These are phyloP conservation scores for Pichia kluyveri DNA, from an alignment of 805 yeast genomes.

Conservation along the genomic window DNA sequence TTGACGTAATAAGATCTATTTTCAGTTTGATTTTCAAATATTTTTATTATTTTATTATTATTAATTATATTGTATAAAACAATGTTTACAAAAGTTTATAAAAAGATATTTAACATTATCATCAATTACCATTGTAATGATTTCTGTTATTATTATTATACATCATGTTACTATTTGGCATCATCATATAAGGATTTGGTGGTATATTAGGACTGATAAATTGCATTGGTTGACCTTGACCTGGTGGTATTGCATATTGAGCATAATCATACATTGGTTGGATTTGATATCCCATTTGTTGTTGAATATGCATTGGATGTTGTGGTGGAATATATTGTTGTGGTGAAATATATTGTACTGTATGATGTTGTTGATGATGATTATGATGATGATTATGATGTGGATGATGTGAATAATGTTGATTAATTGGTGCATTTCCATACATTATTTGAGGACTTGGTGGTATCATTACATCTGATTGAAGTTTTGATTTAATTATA, in stretches of 20 bases:
- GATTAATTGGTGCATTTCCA: background rate
- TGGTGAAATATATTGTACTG: background rate
- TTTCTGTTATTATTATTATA: background rate
- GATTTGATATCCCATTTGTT: slow-evolving; percentile 25
- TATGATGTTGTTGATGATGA: background rate
- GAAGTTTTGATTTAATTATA: background rate
- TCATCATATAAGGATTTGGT: background rate
- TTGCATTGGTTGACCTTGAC: too few species aligned
- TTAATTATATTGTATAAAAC: background rate
- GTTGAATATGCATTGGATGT: background rate
- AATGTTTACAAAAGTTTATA: background rate
- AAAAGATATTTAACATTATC: background rate
- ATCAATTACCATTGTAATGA: background rate
- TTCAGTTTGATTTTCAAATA: background rate
- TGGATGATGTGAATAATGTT: background rate
- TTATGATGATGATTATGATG: background rate
- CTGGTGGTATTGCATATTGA: too few species aligned
- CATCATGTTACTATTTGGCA: background rate
- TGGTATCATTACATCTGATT: background rate
- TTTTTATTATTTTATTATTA: background rate
- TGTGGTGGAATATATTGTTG: background rate
- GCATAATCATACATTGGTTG: too few species aligned
- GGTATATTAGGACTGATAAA: too few species aligned
- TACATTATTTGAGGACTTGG: background rate
- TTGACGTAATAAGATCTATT: too few species aligned